A percentile compares a stretch with the other conserved stretches of the same genome.
These are phyloP conservation scores for Leccinum incarnatum DNA, from an alignment of 768 basidiomycete species.

Conservation along the genomic window DNA sequence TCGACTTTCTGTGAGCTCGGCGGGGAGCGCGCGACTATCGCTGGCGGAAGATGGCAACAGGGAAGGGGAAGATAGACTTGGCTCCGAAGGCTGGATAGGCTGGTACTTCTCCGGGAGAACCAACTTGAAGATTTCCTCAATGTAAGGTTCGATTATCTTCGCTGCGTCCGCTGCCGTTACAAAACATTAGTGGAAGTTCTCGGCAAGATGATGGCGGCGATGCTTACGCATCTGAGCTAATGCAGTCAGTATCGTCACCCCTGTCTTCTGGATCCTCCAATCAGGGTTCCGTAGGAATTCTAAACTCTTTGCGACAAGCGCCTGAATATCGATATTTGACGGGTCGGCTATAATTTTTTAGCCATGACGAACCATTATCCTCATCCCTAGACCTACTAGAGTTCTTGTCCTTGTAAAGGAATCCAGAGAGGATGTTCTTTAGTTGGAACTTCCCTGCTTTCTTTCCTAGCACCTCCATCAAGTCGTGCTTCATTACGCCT, in stretches of 20 bases:
- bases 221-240: constrained; percentile 19
- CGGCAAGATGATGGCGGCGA: neutral
- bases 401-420: constrained; percentile 22
- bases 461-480: constrained; percentile 16
- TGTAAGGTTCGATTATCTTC: neutral
- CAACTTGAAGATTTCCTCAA: neutral
- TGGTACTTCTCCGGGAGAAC: neutral
- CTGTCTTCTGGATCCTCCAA: constrained; percentile 25
- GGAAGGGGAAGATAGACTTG: too few species aligned
- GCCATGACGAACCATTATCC: too few species aligned
- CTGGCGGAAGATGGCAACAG: neutral
- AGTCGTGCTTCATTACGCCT: constrained; percentile 12
- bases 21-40: neutral
- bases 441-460: constrained; percentile 14
- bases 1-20: neutral
- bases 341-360: neutral
- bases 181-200: neutral
- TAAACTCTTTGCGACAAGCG: constrained; percentile 16
- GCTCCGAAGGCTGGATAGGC: neutral
- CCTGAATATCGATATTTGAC: neutral
- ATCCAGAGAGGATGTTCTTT: constrained; percentile 19
- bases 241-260: constrained; percentile 22
- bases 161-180: neutral
- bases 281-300: neutral
- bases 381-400: constrained; percentile 12